Evolutionary conservation across 1,284 basidiomycete genomes (phyloP).

Genomic region (Coniferiporia sulphurascens): DNA sequence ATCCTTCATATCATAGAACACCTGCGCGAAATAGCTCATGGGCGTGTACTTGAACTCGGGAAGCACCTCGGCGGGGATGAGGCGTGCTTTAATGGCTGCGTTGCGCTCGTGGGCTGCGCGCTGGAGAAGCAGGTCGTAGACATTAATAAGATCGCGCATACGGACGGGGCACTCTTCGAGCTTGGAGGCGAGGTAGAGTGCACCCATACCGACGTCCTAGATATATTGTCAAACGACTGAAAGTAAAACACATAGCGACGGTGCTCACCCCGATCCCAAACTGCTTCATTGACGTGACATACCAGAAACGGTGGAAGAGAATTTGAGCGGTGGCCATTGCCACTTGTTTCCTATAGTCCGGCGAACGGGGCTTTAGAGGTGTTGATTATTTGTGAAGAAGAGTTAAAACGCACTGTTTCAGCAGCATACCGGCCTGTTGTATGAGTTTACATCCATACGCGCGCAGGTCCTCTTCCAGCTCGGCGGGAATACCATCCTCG

Average conservation of each 20-base stretch:
- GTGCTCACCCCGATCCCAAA: slow-evolving; percentile 82
- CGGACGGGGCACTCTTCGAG: slow-evolving; percentile 90
- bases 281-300: slow-evolving; percentile 88
- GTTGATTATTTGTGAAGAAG: background rate
- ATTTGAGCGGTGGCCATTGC: slow-evolving; percentile 96
- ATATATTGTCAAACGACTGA: background rate
- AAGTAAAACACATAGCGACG: slow-evolving; percentile 10
- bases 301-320: slow-evolving; percentile 96
- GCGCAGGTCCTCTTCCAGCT: slow-evolving; percentile 83
- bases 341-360: slow-evolving; percentile 77
- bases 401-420: slow-evolving; percentile 66
- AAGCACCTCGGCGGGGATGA: slow-evolving; percentile 25
- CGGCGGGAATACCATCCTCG: slow-evolving; percentile 74
- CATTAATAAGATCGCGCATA: slow-evolving; percentile 92
- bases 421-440: slow-evolving; percentile 87
- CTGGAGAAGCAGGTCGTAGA: slow-evolving; percentile 83
- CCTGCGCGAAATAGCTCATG: slow-evolving; percentile 80
- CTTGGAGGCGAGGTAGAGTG: slow-evolving; percentile 93
- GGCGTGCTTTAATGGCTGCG: slow-evolving; percentile 21
- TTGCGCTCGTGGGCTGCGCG: slow-evolving; percentile 42
- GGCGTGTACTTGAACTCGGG: slow-evolving; percentile 68
- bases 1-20: slow-evolving; percentile 87
- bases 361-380: slow-evolving; percentile 12
- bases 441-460: slow-evolving; percentile 90
- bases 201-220: slow-evolving; percentile 90